Conservation (phyloP, 768 basidiomycete genomes). For the Amanita fuliginea region DNA sequence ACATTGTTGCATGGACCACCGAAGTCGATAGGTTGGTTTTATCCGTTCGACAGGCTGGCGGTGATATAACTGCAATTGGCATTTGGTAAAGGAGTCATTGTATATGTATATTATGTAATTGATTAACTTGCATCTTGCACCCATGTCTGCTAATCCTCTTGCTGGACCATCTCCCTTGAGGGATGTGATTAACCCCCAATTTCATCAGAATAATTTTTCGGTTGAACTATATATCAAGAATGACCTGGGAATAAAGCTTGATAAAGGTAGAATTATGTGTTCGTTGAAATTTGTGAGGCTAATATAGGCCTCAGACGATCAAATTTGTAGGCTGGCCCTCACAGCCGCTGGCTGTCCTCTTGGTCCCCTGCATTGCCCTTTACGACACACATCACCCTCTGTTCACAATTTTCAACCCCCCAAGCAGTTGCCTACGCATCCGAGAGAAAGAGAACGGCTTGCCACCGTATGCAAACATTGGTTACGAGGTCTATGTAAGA, state of each 20-base stretch:
- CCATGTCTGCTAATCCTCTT: slow-evolving; percentile 37
- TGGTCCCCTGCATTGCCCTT: slow-evolving; percentile 83
- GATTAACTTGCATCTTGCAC: slow-evolving; percentile 7
- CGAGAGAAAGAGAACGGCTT: slow-evolving; percentile 71
- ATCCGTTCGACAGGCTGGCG: slow-evolving; percentile 21
- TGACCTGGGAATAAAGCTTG: slow-evolving; percentile 78
- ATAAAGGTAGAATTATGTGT: slow-evolving; percentile 57
- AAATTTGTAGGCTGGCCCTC: slow-evolving; percentile 83
- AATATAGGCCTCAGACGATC: slow-evolving; percentile 51
- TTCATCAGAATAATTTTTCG: slow-evolving; percentile 86
- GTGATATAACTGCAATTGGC: slow-evolving; percentile 31
- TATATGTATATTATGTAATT: background rate
- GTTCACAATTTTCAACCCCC: slow-evolving; percentile 84
- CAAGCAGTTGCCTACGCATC: slow-evolving; percentile 71
- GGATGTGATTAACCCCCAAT: slow-evolving; percentile 79
- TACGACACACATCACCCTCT: slow-evolving; percentile 86
- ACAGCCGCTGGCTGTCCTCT: slow-evolving; percentile 82
- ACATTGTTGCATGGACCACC: slow-evolving; percentile 7
- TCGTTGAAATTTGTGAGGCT: slow-evolving; percentile 1
- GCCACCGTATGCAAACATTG: slow-evolving; percentile 98
- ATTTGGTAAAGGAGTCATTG: slow-evolving; percentile 27
- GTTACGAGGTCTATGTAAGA: slow-evolving; percentile 96
- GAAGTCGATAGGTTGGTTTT: slow-evolving; percentile 7
- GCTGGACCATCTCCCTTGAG: slow-evolving; percentile 45
- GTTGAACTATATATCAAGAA: slow-evolving; percentile 75